Evolutionary conservation across 2,329 filamentous ascomycete species (phyloP), one percentile per base, ranked within the genome.

Genomic region (Fonsecaea monophora): DNA sequence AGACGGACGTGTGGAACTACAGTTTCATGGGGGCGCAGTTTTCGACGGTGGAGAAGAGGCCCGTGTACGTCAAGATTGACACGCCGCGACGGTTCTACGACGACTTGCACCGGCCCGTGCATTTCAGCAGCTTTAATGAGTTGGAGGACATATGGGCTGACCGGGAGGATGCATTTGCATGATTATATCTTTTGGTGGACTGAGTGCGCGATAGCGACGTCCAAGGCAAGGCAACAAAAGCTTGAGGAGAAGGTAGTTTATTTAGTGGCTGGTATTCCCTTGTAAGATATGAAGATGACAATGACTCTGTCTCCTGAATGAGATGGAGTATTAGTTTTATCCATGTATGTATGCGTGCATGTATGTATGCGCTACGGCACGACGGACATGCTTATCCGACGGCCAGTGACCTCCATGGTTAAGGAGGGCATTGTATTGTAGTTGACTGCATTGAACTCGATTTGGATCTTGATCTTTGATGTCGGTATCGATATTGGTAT

Each of bases 111-210:
- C 88, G 95, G 32, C 94, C 94, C 15, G 83, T 97, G 64, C 95
- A 99, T 82, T 99, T 99, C 86, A 90, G 94, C 78, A 97, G 93
- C 79, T 99, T 99, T 81, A 92, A 94, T 0, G 94, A 99, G 83
- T 81, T 99, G 77, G 95, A 99, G 82, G 94, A 99, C 79, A 91
- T 96, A 50, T 96, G 94, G 88, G 94, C 97, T 55, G 95, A 99
- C 79, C 86, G 93, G 74, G 88, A 88, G 70, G 94, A 99, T 82
- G 94, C 94, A 78, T 96, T 99, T 82, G 94, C 92, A 74, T 98
- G 45, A 50, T 32, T 32, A 32, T 32, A 5, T 32, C 30, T 32
- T 32, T 3, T 2, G 30, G 30, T 2, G 30, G 30, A 30, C 3
- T 30, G 5, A 4, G 30, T 30, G 3, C 3, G 3, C 5, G 30